phyloP scores from a whole-genome alignment of 2,329 filamentous ascomycete species.

The Arachnomyces sp. region DNA sequence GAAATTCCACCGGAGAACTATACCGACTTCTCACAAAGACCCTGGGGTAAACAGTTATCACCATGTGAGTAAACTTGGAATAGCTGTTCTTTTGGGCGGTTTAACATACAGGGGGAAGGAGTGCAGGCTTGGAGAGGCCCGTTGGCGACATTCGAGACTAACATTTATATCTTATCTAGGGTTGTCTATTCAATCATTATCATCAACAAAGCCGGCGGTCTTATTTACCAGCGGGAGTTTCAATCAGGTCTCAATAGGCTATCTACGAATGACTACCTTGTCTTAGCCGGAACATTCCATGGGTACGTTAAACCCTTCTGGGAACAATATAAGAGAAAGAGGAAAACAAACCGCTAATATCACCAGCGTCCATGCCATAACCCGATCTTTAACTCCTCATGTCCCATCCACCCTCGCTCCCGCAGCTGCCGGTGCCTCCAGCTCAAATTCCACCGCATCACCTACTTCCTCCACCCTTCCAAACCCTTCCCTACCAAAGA shows the following conservation, averaged over 20 bases:
- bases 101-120: too few relatives aligned
- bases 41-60: too few relatives aligned
- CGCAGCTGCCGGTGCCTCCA: conserved; percentile 24
- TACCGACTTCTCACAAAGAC: too few relatives aligned
- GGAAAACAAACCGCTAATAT: neutral
- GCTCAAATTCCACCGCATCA: conserved; percentile 17
- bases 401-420: conserved; percentile 25
- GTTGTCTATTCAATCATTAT: conserved; percentile 91
- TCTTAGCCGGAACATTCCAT: conserved; percentile 94
- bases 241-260: conserved; percentile 80
- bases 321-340: neutral
- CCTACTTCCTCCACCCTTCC: conserved; percentile 23
- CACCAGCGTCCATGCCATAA: conserved; percentile 57
- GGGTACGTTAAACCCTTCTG: conserved; percentile 50
- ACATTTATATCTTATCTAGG: conserved; percentile 45
- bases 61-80: too few relatives aligned
- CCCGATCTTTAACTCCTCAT: conserved; percentile 45
- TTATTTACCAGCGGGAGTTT: conserved; percentile 94
- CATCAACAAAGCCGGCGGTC: conserved; percentile 96
- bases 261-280: conserved; percentile 90
- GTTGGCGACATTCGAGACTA: too few relatives aligned
- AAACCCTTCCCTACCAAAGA: conserved; percentile 25
- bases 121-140: too few relatives aligned
- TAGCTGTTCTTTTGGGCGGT: too few relatives aligned
- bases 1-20: too few relatives aligned